Evolutionary conservation across 768 basidiomycete genomes (phyloP), one percentile per base, ranked within the genome.

Genomic region (Galerina marginata): DNA sequence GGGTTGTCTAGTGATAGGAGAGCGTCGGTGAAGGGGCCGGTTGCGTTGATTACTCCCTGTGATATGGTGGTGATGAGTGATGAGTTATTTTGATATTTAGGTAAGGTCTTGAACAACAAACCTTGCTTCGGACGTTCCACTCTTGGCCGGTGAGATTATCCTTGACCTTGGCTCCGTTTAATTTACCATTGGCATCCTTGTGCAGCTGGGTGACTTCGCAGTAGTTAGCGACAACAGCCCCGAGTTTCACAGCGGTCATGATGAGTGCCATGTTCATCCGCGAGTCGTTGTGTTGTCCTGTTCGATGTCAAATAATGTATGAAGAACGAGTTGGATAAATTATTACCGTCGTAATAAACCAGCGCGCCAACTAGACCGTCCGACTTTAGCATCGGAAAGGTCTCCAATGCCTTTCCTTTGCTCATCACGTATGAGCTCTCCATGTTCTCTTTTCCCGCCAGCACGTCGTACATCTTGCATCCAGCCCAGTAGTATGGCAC

Each of bases 401-500:
- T 87, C 70, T 97, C 95, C 20, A 98, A 77, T 0, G 96, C 95
- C 71, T 95, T 94, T 10, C 92, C 92, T 70, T 91, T 94, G 70
- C 89, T 91, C 93, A 99, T 96, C 64, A 97, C 81, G 75, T 99
- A 99, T 6, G 94, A 94, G 1, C 85, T 82, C 75, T 95, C 94
- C 94, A 97, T 97, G 73, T 98, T 98, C 74, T 97, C 93, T 73
- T 91, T 91, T 0, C 96, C 96, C 7, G 96, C 96, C 16, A 99
- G 81, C 36, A 97, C 42, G 71, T 99, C 96, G 77, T 99, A 99
- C 81, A 98, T 79, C 78, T 98, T 99, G 79, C 92, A 95, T 3
- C 96, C 96, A 2, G 87, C 88, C 80, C 86, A 95, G 75, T 97
- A 98, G 76, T 99, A 99, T 0, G 96, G 96, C 12, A 98, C 83